A percentile compares a stretch with the other conserved stretches of the same genome.
phyloP scores from a whole-genome alignment of 1,139 yeast species.

The Torulaspora globosa region DNA sequence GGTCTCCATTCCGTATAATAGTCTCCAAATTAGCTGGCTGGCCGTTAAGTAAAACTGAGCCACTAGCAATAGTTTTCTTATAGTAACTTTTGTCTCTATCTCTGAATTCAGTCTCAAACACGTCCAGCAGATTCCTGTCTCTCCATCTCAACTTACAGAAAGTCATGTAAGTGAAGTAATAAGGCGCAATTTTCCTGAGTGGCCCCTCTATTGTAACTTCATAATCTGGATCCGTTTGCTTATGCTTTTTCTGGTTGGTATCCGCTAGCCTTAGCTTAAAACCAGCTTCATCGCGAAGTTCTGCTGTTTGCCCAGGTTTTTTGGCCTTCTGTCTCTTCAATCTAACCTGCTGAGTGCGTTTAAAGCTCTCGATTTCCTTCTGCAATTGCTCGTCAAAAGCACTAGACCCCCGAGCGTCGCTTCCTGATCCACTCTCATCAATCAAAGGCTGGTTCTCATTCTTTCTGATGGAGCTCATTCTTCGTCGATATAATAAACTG shows the following conservation, averaged over 20 bases:
- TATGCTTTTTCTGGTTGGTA: conserved; percentile 26
- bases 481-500: not conserved
- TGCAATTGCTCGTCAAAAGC: conserved; percentile 13
- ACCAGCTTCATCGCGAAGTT: conserved; percentile 32
- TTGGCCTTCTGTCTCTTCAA: conserved; percentile 17
- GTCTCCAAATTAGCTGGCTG: conserved; percentile 61
- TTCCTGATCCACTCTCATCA: not conserved
- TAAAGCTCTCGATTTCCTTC: conserved; percentile 13
- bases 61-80: conserved; percentile 59
- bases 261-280: conserved; percentile 33
- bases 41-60: conserved; percentile 70
- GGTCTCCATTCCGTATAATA: conserved; percentile 74
- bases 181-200: conserved; percentile 74
- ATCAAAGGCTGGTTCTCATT: not conserved
- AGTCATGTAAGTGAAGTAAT: conserved; percentile 82
- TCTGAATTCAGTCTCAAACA: conserved; percentile 79
- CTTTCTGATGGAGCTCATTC: not conserved
- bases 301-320: conserved; percentile 17
- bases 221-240: conserved; percentile 36
- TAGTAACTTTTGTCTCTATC: conserved; percentile 73
- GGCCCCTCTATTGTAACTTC: conserved; percentile 48
- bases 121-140: conserved; percentile 69
- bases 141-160: conserved; percentile 92
- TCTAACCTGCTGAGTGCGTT: conserved; percentile 15
- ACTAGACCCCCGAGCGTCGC: not conserved